Percentiles rank a stretch among this genome's conserved stretches.
Conservation (phyloP, 805 yeast species). For the Soucietia sequanensis region DNA sequence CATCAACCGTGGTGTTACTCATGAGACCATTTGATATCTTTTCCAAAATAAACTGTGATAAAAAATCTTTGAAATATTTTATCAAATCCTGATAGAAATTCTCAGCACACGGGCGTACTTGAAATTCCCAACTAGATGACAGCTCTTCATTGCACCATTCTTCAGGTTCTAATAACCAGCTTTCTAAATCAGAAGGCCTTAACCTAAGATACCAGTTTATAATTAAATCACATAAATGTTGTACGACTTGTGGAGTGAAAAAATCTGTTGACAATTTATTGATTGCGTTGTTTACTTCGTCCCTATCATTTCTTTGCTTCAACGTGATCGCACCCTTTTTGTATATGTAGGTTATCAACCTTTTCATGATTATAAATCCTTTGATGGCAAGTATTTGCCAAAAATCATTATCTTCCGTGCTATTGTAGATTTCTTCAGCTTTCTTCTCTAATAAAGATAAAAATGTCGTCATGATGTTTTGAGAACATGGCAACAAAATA, state of each 20-base stretch:
- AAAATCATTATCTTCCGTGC: constrained; percentile 55
- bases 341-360: constrained; percentile 57
- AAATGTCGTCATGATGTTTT: constrained; percentile 59
- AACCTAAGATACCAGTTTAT: constrained; percentile 73
- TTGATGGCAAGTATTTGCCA: constrained; percentile 77
- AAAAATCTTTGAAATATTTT: constrained; percentile 54
- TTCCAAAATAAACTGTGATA: constrained; percentile 54
- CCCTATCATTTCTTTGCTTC: constrained; percentile 62
- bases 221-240: constrained; percentile 61
- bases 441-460: constrained; percentile 60
- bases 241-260: constrained; percentile 56
- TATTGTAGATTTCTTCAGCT: constrained; percentile 63
- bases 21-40: constrained; percentile 50
- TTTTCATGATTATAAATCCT: constrained; percentile 62
- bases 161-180: constrained; percentile 86
- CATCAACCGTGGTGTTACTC: constrained; percentile 33
- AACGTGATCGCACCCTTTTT: constrained; percentile 68
- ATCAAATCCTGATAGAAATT: constrained; percentile 77
- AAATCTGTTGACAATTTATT: constrained; percentile 50
- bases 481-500: constrained; percentile 62
- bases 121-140: constrained; percentile 76
- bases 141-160: constrained; percentile 88
- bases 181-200: constrained; percentile 72
- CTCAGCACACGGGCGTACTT: constrained; percentile 84
- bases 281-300: constrained; percentile 60